Evolutionary conservation across 2,329 filamentous ascomycete species (phyloP).

Genomic region (Xylaria arbuscula): DNA sequence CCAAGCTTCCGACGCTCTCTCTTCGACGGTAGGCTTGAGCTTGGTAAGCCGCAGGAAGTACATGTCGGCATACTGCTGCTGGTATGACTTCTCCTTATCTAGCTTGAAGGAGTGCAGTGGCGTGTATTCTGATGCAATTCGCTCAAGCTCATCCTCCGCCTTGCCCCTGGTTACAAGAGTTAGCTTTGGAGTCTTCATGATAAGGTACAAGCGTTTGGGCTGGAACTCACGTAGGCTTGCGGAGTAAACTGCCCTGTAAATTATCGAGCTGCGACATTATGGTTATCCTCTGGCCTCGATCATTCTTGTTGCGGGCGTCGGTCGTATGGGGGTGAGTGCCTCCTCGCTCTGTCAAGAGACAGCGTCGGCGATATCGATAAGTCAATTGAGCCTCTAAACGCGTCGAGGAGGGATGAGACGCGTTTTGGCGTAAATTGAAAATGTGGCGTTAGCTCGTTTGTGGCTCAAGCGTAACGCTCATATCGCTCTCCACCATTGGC

Average conservation of each 20-base stretch:
- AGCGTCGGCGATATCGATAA: conserved; percentile 11
- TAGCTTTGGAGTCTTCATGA: conserved; percentile 39
- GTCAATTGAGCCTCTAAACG: conserved; percentile 11
- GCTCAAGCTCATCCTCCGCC: conserved; percentile 58
- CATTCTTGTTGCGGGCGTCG: not conserved
- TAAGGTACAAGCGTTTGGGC: not conserved
- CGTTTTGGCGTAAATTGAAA: conserved; percentile 53
- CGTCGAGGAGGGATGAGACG: conserved; percentile 41
- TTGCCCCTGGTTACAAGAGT: conserved; percentile 50
- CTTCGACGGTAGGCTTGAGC: conserved; percentile 85
- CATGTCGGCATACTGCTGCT: conserved; percentile 97
- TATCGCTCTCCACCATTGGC: conserved; percentile 35
- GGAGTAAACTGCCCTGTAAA: conserved; percentile 58
- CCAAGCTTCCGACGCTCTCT: conserved; percentile 80
- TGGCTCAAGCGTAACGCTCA: conserved; percentile 18
- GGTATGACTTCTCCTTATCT: conserved; percentile 77
- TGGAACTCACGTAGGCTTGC: conserved; percentile 60
- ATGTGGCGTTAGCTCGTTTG: conserved; percentile 37
- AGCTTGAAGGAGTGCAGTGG: conserved; percentile 81
- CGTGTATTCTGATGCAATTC: conserved; percentile 71
- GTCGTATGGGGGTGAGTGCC: conserved; percentile 6
- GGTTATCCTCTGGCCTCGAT: not conserved
- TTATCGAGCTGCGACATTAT: conserved; percentile 59
- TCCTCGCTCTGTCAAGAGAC: conserved; percentile 15
- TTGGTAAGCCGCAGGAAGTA: conserved; percentile 92